Conservation (phyloP, 1,139 yeast species). For the Sugiyamaella xylanicola region DNA sequence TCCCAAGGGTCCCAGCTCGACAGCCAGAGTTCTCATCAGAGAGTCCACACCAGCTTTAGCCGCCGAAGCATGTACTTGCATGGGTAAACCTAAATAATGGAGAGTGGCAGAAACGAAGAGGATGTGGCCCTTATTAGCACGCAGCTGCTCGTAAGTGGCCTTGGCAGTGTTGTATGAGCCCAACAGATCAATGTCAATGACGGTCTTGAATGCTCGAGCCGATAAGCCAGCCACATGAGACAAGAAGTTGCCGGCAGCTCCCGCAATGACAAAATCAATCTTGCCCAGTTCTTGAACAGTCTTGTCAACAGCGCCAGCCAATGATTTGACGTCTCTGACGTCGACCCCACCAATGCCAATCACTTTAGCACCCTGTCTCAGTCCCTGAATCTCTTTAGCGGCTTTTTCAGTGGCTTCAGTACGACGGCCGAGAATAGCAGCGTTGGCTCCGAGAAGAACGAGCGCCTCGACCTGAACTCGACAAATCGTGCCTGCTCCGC, state of each 20-base stretch:
- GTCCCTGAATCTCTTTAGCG: conserved; percentile 60
- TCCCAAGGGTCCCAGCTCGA: conserved; percentile 87
- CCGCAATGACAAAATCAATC: conserved; percentile 85
- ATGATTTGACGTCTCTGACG: conserved; percentile 65
- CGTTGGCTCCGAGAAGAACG: conserved; percentile 79
- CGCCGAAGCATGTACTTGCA: conserved; percentile 85
- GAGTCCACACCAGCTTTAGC: conserved; percentile 96
- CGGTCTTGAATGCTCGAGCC: conserved; percentile 83
- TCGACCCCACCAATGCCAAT: conserved; percentile 71
- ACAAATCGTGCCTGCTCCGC: conserved; percentile 94
- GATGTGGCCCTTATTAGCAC: conserved; percentile 65
- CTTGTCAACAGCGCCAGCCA: conserved; percentile 62
- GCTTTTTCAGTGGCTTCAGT: conserved; percentile 61
- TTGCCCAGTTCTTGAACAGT: conserved; percentile 69
- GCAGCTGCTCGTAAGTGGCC: conserved; percentile 69
- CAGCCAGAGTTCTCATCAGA: conserved; percentile 75
- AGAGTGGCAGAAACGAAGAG: conserved; percentile 83
- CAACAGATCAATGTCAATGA: conserved; percentile 76
- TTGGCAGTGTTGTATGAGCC: conserved; percentile 88
- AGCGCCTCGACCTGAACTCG: conserved; percentile 83
- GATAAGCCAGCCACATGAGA: conserved; percentile 77
- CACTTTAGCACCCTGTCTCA: conserved; percentile 65
- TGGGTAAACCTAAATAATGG: conserved; percentile 84
- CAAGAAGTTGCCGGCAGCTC: conserved; percentile 93
- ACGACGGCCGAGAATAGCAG: conserved; percentile 82